Conservation (phyloP, 2,329 filamentous ascomycete species). For the Ophiognomonia clavigignenti-juglandacearum region DNA sequence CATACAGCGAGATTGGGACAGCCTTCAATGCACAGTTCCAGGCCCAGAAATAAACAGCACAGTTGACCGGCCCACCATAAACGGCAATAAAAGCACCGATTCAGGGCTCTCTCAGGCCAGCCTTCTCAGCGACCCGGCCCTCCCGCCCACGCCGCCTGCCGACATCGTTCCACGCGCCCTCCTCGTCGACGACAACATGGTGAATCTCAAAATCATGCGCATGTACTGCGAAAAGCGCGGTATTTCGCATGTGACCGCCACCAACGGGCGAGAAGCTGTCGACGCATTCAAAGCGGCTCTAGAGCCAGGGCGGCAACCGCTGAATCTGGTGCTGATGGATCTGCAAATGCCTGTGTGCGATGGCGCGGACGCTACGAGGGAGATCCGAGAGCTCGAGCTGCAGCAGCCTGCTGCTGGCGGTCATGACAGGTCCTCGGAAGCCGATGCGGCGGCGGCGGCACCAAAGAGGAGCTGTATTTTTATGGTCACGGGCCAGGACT, state of each 20-base stretch:
- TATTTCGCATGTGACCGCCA: conserved; percentile 35
- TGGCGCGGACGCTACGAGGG: conserved; percentile 31
- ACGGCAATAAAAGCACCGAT: too few species aligned
- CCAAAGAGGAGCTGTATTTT: background rate
- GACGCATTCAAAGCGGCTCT: conserved; percentile 25
- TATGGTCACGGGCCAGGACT: conserved; percentile 16
- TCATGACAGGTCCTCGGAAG: too few species aligned
- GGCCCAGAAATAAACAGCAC: too few species aligned
- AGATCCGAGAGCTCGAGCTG: conserved; percentile 32
- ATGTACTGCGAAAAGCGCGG: conserved; percentile 41
- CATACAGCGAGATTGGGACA: background rate
- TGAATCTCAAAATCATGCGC: conserved; percentile 43
- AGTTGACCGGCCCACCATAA: too few species aligned
- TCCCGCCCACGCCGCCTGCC: background rate
- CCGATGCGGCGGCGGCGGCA: background rate
- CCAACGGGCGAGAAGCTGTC: conserved; percentile 39
- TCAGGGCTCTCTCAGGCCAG: too few species aligned
- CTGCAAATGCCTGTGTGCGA: conserved; percentile 40
- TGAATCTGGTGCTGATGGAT: conserved; percentile 37
- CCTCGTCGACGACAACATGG: conserved; percentile 42
- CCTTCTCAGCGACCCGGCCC: too few species aligned
- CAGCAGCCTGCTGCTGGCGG: too few species aligned
- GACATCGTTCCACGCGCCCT: conserved; percentile 23
- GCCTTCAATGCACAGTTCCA: too few species aligned
- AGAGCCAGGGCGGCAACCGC: conserved; percentile 24